These are phyloP conservation scores for Diaporthe citri DNA, from an alignment of 2,329 filamentous ascomycete genomes.

Conservation along the genomic window DNA sequence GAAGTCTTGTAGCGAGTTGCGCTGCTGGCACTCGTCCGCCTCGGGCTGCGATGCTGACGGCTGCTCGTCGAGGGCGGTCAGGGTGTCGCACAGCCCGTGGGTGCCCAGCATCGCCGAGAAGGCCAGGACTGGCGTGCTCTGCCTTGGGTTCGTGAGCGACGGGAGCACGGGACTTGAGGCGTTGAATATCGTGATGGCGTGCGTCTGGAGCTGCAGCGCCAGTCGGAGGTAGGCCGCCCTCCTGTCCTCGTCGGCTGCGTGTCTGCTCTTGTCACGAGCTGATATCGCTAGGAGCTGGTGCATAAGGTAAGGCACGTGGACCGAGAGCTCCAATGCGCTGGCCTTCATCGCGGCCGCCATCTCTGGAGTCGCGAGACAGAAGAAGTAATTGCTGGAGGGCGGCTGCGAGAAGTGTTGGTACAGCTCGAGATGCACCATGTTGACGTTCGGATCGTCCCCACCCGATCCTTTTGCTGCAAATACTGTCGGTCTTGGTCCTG, in stretches of 20 bases:
- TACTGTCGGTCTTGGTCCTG: slow-evolving; percentile 8
- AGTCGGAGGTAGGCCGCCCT: slow-evolving; percentile 44
- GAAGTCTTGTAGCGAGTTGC: slow-evolving; percentile 44
- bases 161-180: slow-evolving; percentile 40
- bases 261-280: slow-evolving; percentile 46
- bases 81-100: slow-evolving; percentile 62
- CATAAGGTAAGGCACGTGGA: slow-evolving; percentile 51
- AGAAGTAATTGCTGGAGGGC: slow-evolving; percentile 40
- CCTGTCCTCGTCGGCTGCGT: slow-evolving; percentile 47
- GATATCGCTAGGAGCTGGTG: slow-evolving; percentile 53
- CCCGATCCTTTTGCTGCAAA: neutral
- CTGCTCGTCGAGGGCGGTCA: slow-evolving; percentile 52
- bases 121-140: slow-evolving; percentile 56
- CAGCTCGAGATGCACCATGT: slow-evolving; percentile 27
- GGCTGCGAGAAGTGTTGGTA: slow-evolving; percentile 41
- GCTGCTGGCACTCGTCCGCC: slow-evolving; percentile 2
- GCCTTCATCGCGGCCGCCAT: slow-evolving; percentile 6
- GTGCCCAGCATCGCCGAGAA: slow-evolving; percentile 59
- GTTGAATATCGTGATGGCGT: slow-evolving; percentile 49
- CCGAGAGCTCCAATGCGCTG: slow-evolving; percentile 43
- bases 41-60: slow-evolving; percentile 48
- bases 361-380: slow-evolving; percentile 34
- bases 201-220: slow-evolving; percentile 50
- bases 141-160: slow-evolving; percentile 47
- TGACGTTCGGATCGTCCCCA: slow-evolving; percentile 1